Percentiles rank a stretch among this genome's conserved stretches.
These are phyloP conservation scores for Umbelopsis sp. DNA, from an alignment of 371 early-diverging fungal species.

Conservation along the genomic window DNA sequence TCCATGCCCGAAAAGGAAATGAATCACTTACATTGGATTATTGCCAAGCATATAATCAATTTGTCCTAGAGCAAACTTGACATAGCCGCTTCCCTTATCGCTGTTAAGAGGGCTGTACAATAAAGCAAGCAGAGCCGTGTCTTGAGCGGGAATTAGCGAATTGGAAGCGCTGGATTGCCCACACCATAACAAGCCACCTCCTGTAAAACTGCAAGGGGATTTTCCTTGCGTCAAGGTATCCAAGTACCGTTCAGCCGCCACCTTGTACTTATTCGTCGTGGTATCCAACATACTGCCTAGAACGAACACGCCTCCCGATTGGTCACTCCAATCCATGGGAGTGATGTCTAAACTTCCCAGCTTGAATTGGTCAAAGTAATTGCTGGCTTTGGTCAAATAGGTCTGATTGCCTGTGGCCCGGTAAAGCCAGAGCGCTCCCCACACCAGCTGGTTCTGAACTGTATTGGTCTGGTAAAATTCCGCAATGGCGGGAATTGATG, in stretches of 20 bases:
- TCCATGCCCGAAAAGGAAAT: conserved; percentile 2
- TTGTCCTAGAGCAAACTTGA: conserved; percentile 51
- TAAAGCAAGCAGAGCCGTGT: conserved; percentile 46
- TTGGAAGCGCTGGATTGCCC: conserved; percentile 50
- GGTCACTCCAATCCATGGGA: conserved; percentile 60
- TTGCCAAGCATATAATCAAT: conserved; percentile 61
- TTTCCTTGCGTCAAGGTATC: conserved; percentile 33
- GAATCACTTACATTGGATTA: conserved; percentile 47
- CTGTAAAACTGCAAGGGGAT: conserved; percentile 50
- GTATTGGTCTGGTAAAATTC: conserved; percentile 49
- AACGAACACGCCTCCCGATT: conserved; percentile 51
- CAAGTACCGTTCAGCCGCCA: conserved; percentile 38
- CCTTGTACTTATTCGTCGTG: conserved; percentile 41
- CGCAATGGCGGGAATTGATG: conserved; percentile 39
- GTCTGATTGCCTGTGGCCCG: conserved; percentile 48
- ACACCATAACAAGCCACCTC: conserved; percentile 61
- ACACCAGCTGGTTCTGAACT: conserved; percentile 59
- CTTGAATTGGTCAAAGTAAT: conserved; percentile 49
- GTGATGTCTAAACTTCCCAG: conserved; percentile 16
- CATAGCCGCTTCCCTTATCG: conserved; percentile 37
- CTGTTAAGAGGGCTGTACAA: conserved; percentile 37
- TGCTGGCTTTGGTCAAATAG: conserved; percentile 53
- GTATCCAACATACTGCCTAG: conserved; percentile 54
- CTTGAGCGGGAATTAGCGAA: conserved; percentile 52
- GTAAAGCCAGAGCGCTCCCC: conserved; percentile 68